These are phyloP conservation scores for Melocanna baccifera DNA, from an alignment of 176 grass and related monocot genomes.

Conservation along the genomic window DNA sequence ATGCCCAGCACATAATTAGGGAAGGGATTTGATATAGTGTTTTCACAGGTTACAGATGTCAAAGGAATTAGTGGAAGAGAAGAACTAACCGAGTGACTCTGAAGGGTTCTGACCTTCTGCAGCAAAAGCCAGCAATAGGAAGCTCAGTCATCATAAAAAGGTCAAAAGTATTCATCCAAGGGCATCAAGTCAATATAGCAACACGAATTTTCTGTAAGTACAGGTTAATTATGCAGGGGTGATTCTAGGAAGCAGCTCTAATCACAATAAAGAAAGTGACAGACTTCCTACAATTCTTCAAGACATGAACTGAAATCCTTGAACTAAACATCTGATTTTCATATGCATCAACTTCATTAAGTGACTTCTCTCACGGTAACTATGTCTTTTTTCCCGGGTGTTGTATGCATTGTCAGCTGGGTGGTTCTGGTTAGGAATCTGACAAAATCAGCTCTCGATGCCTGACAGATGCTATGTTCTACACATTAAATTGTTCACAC, in stretches of 20 bases:
- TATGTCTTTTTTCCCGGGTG: background rate
- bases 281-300: background rate
- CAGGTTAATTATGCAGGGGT: background rate
- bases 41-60: background rate
- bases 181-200: slow-evolving; percentile 4
- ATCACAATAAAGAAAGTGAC: background rate
- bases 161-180: background rate
- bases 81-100: slow-evolving; percentile 62
- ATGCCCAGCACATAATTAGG: slow-evolving; percentile 12
- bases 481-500: background rate
- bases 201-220: slow-evolving; percentile 4
- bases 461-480: background rate
- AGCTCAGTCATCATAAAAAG: slow-evolving; percentile 21
- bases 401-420: slow-evolving; percentile 1
- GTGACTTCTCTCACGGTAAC: background rate
- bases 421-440: background rate
- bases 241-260: slow-evolving; percentile 9
- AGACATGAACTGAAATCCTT: background rate
- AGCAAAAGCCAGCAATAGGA: slow-evolving; percentile 40
- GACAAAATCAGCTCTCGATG: background rate
- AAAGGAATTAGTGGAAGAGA: slow-evolving; percentile 19
- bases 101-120: slow-evolving; percentile 62
- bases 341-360: background rate
- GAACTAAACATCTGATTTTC: slow-evolving; percentile 2
- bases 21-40: slow-evolving; percentile 1